Evolutionary conservation across 2,329 filamentous ascomycete genomes (phyloP), one percentile per base, ranked within the genome.

Genomic region (Colletotrichum paranaense): DNA sequence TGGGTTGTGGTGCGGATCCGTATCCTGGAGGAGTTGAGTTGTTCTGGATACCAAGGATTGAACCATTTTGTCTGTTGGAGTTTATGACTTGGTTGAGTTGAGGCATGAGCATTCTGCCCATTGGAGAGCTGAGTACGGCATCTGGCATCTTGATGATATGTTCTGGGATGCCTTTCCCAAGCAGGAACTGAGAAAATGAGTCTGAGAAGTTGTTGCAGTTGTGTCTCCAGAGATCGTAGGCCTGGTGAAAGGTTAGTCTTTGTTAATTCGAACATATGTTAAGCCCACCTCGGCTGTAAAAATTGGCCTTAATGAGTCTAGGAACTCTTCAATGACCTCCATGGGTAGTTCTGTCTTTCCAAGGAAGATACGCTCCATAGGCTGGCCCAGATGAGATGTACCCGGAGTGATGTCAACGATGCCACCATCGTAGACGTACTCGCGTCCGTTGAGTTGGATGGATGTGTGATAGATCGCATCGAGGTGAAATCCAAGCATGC

Each of bases 171-270:
- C 94, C 94, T 77, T 92, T 93, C 26, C 97, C 96, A 1, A 98
- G 86, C 0, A 98, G 86, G 75, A 98, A 98, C 82, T 94, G 97
- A 75, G 94, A 87, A 76, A 98, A 92, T 74, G 98, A 95, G 79
- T 98, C 96, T 4, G 94, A 94, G 82, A 98, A 99, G 82, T 98
- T 98, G 85, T 98, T 99, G 86, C 96, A 98, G 81, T 99, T 99
- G 83, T 98, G 95, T 78, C 85, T 94, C 81, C 90, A 98, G 5
- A 98, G 85, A 79, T 98, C 95, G 79, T 98, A 98, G 1, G 94
- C 93, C 90, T 95, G 76, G 22, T 9, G n/a, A 6, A 46, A 30
- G 8, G 52, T 35, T 30, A 30, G 22, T 1, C 28, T 16, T 55
- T n/a, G 53, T n/a, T 11, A 22, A 19, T 8, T 26, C 2, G 3